Base-by-base conservation (phyloP, 768 basidiomycete genomes). In the Russula foetens region DNA sequence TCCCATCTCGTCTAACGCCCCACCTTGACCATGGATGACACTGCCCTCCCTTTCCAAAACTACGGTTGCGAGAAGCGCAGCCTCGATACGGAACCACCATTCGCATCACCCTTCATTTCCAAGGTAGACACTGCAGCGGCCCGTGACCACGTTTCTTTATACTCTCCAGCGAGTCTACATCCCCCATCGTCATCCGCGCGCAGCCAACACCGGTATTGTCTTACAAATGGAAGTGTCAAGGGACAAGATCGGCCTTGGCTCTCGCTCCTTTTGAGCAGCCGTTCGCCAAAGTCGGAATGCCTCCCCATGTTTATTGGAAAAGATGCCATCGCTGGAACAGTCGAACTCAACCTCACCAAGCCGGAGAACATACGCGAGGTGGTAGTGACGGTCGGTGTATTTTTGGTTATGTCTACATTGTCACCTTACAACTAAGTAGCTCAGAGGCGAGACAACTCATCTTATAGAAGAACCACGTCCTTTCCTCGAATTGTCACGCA, bases 271-370 rank as follows among this genome's bases (percentile, higher is more conserved):
- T 67, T 84, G 21, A 71, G 70, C 50, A 81, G 79, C 66, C 76
- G 80, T 33, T 71, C 76, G 26, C 68, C 71, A 6, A 70, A 63
- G 3, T 53, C 77, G 0, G 64, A 73, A 21, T 74, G 73, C 12
- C 69, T 76, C 26, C 83, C 82, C 21, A 66, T 75, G 28, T 82
- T 80, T 64, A 67, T 75, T 49, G 74, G 80, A 60, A 77, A 75
- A 11, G 81, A 86, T 66, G 59, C 66, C 15, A 73, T 86, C 54
- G 66, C 76, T 1, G 84, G 84, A 24, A 69, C 70, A 9, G 81
- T 84, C 2, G 77, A 80, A 64, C 66, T 84, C 29, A 76, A 82
- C 53, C 70, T 81, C 35, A 72, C 75, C 61, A 81, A 79, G 65
- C 69, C 77, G 17, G 80, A 82, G 56, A 75, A 73, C 14, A 69